Conservation (phyloP, 805 yeast genomes). For the Yarrowia phangngaensis region DNA sequence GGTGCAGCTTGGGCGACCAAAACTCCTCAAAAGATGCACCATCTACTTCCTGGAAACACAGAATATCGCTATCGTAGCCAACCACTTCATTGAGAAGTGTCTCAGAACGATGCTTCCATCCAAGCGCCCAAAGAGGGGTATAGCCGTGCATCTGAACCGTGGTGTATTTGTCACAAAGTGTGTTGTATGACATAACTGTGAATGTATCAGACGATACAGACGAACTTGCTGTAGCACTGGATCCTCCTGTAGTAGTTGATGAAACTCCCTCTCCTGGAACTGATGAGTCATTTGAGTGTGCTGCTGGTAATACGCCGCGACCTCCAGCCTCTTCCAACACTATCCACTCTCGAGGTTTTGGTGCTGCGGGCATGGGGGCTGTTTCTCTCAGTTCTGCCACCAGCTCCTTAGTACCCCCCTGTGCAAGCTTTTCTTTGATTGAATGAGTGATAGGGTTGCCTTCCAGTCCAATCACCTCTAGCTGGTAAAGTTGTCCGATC, state of each 20-base stretch:
- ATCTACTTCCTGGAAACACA: slow-evolving; percentile 96
- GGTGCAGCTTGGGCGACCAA: slow-evolving; percentile 72
- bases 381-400: slow-evolving; percentile 77
- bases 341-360: slow-evolving; percentile 79
- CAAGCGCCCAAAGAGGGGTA: slow-evolving; percentile 96
- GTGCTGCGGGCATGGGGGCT: slow-evolving; percentile 62
- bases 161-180: slow-evolving; percentile 93
- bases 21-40: slow-evolving; percentile 77
- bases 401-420: slow-evolving; percentile 79
- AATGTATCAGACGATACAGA: slow-evolving; percentile 41
- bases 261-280: background rate
- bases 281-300: no score
- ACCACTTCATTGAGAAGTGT: slow-evolving; percentile 69
- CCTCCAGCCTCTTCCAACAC: slow-evolving; percentile 52
- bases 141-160: slow-evolving; percentile 87
- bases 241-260: slow-evolving; percentile 3
- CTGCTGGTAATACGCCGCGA: slow-evolving; percentile 4
- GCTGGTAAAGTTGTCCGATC: slow-evolving; percentile 78
- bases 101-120: slow-evolving; percentile 86
- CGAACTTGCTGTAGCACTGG: slow-evolving; percentile 4
- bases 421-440: slow-evolving; percentile 63
- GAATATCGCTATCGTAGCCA: slow-evolving; percentile 62
- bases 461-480: slow-evolving; percentile 85
- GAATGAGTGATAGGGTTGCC: slow-evolving; percentile 80
- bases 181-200: slow-evolving; percentile 81